Base-by-base conservation (phyloP, 2,329 filamentous ascomycete genomes). In the Hirsutella minnesotensis region DNA sequence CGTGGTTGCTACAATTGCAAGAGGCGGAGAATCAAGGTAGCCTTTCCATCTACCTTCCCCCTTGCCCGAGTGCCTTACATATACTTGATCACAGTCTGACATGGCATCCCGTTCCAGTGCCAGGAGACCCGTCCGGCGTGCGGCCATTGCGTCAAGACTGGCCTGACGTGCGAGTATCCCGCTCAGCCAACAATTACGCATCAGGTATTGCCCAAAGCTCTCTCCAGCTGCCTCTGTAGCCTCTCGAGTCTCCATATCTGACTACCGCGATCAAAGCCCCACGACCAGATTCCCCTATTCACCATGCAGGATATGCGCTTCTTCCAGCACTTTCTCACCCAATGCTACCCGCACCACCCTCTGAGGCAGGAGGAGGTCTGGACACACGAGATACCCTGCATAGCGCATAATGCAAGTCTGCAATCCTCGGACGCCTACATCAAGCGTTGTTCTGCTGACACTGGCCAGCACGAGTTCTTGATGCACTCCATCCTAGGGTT, bases 401-500 rank as follows among this genome's bases (percentile, higher is more conserved):
- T 84, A 44, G 80, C 80, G 1, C 77, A 84, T 48, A 77, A 75
- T 45, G 79, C 79, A 66, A 22, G 71, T n/a, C n/a, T n/a, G n/a
- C n/a, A n/a, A n/a, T 56, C 21, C 19, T 15, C 5, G 8, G 30
- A 7, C 5, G 19, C 15, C 39, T 20, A 19, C 10, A 5, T 2
- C 8, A 5, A 3, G 9, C 13, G 20, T 27, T 13, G 27, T 18
- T 18, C 30, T 24, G 2, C 5, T 8, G 19, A 5, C 7, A 9
- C 2, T 9, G 15, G 9, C 15, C 44, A 79, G 71, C 71, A 81
- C 49, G 75, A 81, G 44, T 82, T 77, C 46, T 67, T 83, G 9
- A 83, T 86, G 73, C 81, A 86, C 55, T 77, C 80, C 4, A 79
- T 86, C 40, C 69, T 83, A 0, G 79, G 79, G 12, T 70, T 83